Base-by-base conservation (phyloP, 176 grass and related monocot species). In the Oryza coarctata region DNA sequence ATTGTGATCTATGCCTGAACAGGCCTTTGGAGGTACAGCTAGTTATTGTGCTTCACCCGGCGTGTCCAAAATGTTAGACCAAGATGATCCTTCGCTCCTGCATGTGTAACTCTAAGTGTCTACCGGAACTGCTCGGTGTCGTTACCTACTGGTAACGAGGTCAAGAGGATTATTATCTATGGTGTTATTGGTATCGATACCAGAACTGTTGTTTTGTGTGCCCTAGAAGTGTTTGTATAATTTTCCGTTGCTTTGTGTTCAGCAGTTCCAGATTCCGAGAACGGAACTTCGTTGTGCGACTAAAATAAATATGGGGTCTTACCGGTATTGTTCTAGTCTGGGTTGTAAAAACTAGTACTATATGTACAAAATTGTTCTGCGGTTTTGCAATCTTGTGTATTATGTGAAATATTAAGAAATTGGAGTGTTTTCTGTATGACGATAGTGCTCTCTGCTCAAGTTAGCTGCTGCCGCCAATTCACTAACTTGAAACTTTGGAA, bases 231-330 rank as follows among this genome's bases (percentile, higher is more conserved):
- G 63, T 3, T 63, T 32, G 39, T 69, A 55, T 20, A 76, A 32
- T 30, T 67, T 18, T 38, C 20, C 57, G 9, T 0, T 36, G 68
- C 33, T 60, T 36, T 49, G 69, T 74, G 14, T 76, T 47, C n/a
- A n/a, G 70, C 30, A 18, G 38, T 49, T 80, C n/a, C 61, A 1
- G 9, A 23, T 49, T 80, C n/a, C 45, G 5, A 36, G 35, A 23
- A 12, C 4, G 29, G 34, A 23, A 14, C 38, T 28, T 36, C n/a
- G 28, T 47, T 66, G 34, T 34, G 22, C 4, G 17, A 28, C 10
- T 23, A 41, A 70, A 81, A 87, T 85, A 85, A 85, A 65, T 28
- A 33, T 13, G n/a, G 14, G 29, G 30, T 43, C 36, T 32, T 30
- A 57, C 7, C 13, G 17, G 3, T 10, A 20, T 63, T 49, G 6